phyloP scores from a whole-genome alignment of 129 eudicot species.

The Escallonia rubra region DNA sequence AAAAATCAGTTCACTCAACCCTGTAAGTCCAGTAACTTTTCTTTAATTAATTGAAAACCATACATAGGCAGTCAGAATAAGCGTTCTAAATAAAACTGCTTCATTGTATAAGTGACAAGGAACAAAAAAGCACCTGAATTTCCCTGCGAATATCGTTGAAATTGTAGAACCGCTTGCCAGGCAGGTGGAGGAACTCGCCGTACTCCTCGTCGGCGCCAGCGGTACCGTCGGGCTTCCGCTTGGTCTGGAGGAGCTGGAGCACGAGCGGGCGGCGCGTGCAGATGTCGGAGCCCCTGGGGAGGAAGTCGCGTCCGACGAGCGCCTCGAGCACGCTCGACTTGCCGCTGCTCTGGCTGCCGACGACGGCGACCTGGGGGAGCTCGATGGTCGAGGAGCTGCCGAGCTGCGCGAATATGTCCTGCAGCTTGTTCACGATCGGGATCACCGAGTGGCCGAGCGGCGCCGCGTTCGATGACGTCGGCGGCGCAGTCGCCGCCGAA shows the following conservation, averaged over 20 bases:
- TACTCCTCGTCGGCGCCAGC: constrained; percentile 80
- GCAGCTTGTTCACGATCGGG: constrained; percentile 89
- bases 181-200: constrained; percentile 87
- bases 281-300: constrained; percentile 92
- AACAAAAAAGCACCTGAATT: constrained; percentile 52
- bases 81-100: neutral
- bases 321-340: constrained; percentile 96
- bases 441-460: constrained; percentile 81
- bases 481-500: constrained; percentile 24
- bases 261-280: constrained; percentile 95
- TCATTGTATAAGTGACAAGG: neutral
- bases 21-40: no score
- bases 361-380: constrained; percentile 97
- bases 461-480: constrained; percentile 30
- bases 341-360: constrained; percentile 98
- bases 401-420: constrained; percentile 89
- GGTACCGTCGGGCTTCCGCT: constrained; percentile 51
- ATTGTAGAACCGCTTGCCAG: constrained; percentile 68
- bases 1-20: no score
- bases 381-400: constrained; percentile 67
- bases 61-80: no score
- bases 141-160: constrained; percentile 79
- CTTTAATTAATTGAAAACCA: no score
- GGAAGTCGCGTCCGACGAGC: constrained; percentile 90
- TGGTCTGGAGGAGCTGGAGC: constrained; percentile 71